Evolutionary conservation across 768 basidiomycete species (phyloP), one percentile per base, ranked within the genome.

Genomic region (Cystobasidium onofrii): DNA sequence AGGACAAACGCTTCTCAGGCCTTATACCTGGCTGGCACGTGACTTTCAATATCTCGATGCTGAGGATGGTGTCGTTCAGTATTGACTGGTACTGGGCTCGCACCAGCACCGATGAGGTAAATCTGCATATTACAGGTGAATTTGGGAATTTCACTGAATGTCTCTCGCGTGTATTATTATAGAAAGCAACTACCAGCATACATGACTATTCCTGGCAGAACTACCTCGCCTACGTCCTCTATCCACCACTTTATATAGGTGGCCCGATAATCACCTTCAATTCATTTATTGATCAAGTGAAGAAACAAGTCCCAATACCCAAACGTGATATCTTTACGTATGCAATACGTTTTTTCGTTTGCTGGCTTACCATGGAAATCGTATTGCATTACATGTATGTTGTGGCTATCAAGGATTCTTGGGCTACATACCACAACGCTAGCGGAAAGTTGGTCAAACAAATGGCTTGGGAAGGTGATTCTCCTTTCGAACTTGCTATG

Each of bases 261-360:
- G 95, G 96, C 0, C 96, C 96, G 0, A 94, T 98, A 76, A 86
- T 98, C 80, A 90, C 94, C 0, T 98, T 92, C 84, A 95, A 95
- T 78, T 91, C 96, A 80, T 98, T 92, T 80, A 83, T 91, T 78
- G 91, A 89, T 88, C 95, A 97, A 87, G 92, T 92, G 44, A 60
- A 63, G 43, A 83, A 83, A 61, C 90, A 89, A 0, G 77, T 84
- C 1, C 77, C 77, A 7, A 84, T 89, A 46, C 77, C 83, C 7
- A 74, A 77, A 15, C 80, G 82, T 15, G 75, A 80, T 15, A 70
- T 86, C 17, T 76, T 85, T 0, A 63, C 75, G 25, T 96, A 96
- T 78, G 80, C 86, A 1, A 57, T 87, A 34, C 88, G 95, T 18
- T 93, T 95, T 80, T 60, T 88, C 3, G 79, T 83, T 55, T 88